Conservation (phyloP, 495 filamentous ascomycete genomes). For the Penicillium herquei region DNA sequence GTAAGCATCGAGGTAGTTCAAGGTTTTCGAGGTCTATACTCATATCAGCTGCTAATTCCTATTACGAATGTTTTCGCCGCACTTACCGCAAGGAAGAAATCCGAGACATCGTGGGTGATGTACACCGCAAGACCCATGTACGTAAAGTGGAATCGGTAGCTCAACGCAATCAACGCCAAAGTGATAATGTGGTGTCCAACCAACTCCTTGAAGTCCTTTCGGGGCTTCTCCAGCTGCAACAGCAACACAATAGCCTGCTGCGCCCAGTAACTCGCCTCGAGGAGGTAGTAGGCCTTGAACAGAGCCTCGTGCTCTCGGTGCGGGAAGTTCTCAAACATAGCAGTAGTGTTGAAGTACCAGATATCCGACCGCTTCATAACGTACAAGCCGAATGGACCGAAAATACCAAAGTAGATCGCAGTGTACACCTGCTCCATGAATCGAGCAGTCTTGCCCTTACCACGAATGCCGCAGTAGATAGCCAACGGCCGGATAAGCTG, state of each 20-base stretch:
- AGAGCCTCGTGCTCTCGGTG: conserved; percentile 76
- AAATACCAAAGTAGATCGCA: conserved; percentile 86
- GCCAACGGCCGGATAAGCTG: conserved; percentile 80
- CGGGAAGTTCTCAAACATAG: conserved; percentile 90
- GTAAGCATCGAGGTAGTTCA: conserved; percentile 85
- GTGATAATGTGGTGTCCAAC: conserved; percentile 94
- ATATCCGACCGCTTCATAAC: conserved; percentile 88
- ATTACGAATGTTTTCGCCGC: not conserved
- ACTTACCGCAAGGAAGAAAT: conserved; percentile 94
- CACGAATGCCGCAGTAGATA: conserved; percentile 64
- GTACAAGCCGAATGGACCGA: conserved; percentile 85
- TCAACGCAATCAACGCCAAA: conserved; percentile 78
- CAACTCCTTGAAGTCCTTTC: conserved; percentile 95
- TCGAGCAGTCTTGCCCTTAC: conserved; percentile 76
- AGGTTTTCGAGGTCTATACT: conserved; percentile 78
- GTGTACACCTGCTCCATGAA: conserved; percentile 99
- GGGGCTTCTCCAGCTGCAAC: conserved; percentile 87
- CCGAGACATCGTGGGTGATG: conserved; percentile 92
- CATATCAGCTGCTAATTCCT: conserved; percentile 1
- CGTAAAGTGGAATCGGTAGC: conserved; percentile 97
- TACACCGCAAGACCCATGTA: conserved; percentile 97
- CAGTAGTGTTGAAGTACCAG: conserved; percentile 96
- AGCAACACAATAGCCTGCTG: conserved; percentile 92
- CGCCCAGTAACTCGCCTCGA: conserved; percentile 94
- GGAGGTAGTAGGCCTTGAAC: conserved; percentile 98